A percentile compares a stretch with the other conserved stretches of the same genome.
Evolutionary conservation across 306 rosid species (phyloP).

Genomic region (Neltuma alba): DNA sequence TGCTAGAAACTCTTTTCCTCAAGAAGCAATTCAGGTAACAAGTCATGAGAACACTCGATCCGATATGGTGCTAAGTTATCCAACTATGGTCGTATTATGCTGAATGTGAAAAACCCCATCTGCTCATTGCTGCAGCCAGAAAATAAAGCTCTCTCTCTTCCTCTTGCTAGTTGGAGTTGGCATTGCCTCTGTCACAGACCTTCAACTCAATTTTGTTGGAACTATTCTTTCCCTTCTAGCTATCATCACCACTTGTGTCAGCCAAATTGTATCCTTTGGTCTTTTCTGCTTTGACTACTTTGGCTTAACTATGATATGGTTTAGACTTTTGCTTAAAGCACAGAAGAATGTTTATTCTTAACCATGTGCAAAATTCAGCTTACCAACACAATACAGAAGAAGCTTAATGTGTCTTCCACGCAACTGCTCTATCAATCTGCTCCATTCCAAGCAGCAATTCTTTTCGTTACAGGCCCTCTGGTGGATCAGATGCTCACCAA

Average conservation of each 20-base stretch:
- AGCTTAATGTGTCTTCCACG: conserved; percentile 89
- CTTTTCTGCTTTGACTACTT: conserved; percentile 14
- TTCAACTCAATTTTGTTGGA: conserved; percentile 92
- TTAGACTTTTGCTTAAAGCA: not conserved
- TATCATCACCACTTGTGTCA: conserved; percentile 86
- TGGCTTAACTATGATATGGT: not conserved
- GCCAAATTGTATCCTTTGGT: conserved; percentile 88
- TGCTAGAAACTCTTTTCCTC: conserved; percentile 78
- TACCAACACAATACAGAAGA: conserved; percentile 97
- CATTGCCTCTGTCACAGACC: conserved; percentile 96
- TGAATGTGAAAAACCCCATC: not conserved
- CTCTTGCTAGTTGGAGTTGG: conserved; percentile 89
- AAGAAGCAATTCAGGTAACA: conserved; percentile 90
- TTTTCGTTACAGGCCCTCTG: conserved; percentile 86
- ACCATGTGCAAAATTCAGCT: conserved; percentile 63
- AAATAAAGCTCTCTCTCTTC: conserved; percentile 75
- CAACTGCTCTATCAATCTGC: conserved; percentile 94
- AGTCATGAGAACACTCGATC: not conserved
- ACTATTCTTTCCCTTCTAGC: conserved; percentile 84
- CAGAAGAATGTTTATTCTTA: conserved; percentile 43
- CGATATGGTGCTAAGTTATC: not conserved
- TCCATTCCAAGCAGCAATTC: conserved; percentile 97
- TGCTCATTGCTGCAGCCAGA: conserved; percentile 61
- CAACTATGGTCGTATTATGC: not conserved
- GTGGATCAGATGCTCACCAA: conserved; percentile 88